A percentile compares a stretch with the other conserved stretches of the same genome.
phyloP scores from a whole-genome alignment of 2,329 filamentous ascomycete species.

The Tolypocladium tundrense region DNA sequence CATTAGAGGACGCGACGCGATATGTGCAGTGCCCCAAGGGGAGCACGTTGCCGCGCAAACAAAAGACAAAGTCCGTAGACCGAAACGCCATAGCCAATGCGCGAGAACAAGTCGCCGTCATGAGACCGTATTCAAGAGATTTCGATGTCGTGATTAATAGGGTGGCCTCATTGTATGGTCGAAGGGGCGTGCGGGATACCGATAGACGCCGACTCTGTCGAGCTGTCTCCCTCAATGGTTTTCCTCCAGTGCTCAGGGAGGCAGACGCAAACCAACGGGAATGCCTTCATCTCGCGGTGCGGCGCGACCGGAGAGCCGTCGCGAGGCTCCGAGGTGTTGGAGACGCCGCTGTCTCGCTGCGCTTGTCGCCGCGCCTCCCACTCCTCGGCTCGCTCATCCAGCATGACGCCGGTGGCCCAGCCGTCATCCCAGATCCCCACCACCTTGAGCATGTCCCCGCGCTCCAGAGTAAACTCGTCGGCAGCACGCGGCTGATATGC shows the following conservation, averaged over 20 bases:
- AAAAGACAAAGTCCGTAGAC: conserved; percentile 7
- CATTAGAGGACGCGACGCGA: background rate
- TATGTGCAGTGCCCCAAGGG: background rate
- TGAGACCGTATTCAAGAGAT: conserved; percentile 15
- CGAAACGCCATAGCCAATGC: conserved; percentile 29
- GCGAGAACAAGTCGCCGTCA: conserved; percentile 10
- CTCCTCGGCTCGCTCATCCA: conserved; percentile 76
- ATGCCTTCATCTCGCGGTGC: conserved; percentile 84
- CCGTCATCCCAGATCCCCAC: conserved; percentile 99
- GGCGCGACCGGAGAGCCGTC: conserved; percentile 49
- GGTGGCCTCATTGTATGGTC: conserved; percentile 1
- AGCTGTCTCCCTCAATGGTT: conserved; percentile 84
- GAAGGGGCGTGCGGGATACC: conserved; percentile 10
- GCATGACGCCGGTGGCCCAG: conserved; percentile 87
- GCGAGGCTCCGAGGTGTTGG: conserved; percentile 59
- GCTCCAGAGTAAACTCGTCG: conserved; percentile 87
- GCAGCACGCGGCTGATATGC: conserved; percentile 89
- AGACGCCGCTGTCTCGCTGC: conserved; percentile 89
- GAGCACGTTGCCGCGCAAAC: background rate
- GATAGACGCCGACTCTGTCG: conserved; percentile 51
- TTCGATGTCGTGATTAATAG: background rate
- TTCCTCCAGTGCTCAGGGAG: conserved; percentile 93
- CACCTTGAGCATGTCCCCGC: conserved; percentile 96
- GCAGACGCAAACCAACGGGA: conserved; percentile 93
- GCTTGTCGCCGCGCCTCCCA: conserved; percentile 69